Evolutionary conservation across 179 eudicot genomes (phyloP).

Genomic region (Patellifolia procumbens): DNA sequence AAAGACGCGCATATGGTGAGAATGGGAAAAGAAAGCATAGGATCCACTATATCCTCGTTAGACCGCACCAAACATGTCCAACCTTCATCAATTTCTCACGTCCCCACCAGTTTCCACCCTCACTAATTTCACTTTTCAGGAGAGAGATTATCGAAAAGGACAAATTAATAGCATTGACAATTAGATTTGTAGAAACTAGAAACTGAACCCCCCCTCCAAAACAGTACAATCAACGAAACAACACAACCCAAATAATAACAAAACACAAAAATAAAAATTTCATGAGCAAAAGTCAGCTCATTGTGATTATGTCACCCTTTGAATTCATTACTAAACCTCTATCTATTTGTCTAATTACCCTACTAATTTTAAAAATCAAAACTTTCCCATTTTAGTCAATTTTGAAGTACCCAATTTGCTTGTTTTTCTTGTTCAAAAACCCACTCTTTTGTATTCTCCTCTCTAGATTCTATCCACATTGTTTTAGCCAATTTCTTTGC

Average conservation of each 20-base stretch:
- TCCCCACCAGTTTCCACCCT: conserved; percentile 1
- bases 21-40: conserved; percentile 6
- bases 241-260: not conserved
- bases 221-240: not conserved
- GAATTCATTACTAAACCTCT: not conserved
- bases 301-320: conserved; percentile 39
- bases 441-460: not conserved
- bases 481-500: not conserved
- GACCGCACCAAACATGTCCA: conserved; percentile 39
- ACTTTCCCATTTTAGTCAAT: conserved; percentile 11
- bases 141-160: conserved; percentile 8
- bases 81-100: conserved; percentile 29
- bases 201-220: conserved; percentile 2
- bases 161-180: conserved; percentile 45
- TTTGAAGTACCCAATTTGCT: conserved; percentile 5
- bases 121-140: conserved; percentile 7
- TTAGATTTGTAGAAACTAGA: conserved; percentile 17
- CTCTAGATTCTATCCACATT: conserved; percentile 18
- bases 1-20: conserved; percentile 27
- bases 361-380: not conserved
- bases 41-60: conserved; percentile 22
- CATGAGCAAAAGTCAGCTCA: conserved; percentile 54
- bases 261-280: not conserved
- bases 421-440: not conserved
- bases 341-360: not conserved